phyloP scores from a whole-genome alignment of 148 eudicot genomes.

The Rhododendron ovatum region DNA sequence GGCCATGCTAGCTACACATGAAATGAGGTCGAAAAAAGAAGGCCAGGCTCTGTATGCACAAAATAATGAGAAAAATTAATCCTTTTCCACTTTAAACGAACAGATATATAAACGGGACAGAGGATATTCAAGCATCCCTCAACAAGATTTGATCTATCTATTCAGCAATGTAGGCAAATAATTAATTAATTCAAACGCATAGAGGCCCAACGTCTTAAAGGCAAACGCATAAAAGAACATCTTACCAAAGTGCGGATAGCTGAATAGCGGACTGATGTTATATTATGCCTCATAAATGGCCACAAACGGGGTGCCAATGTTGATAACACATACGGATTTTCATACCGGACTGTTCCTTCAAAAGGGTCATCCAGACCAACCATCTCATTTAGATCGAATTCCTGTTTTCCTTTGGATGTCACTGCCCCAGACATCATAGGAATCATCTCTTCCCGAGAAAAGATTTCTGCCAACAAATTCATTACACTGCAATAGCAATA shows the following conservation, averaged over 20 bases:
- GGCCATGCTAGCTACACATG: background rate
- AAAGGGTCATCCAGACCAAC: constrained; percentile 41
- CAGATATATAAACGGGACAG: background rate
- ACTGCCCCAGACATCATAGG: constrained; percentile 57
- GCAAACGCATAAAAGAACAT: background rate
- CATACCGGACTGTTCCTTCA: constrained; percentile 37
- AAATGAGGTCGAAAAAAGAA: background rate
- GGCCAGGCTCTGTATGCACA: background rate
- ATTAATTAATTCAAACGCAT: background rate
- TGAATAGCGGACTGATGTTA: constrained; percentile 93
- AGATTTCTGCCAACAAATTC: constrained; percentile 96
- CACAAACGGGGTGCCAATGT: constrained; percentile 92
- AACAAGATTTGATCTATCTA: background rate
- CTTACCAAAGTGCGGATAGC: constrained; percentile 84
- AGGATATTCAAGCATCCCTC: background rate
- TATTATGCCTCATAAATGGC: constrained; percentile 99
- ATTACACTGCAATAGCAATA: constrained; percentile 63
- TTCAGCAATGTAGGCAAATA: background rate
- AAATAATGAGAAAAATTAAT: background rate
- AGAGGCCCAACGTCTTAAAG: background rate
- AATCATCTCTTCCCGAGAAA: constrained; percentile 86
- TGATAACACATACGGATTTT: constrained; percentile 68
- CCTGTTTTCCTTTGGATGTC: constrained; percentile 35
- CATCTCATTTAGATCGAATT: constrained; percentile 73
- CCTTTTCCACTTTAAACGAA: background rate